Evolutionary conservation across 257 asterid species (phyloP), one percentile per base, ranked within the genome.

Genomic region (Ehretia macrophylla): DNA sequence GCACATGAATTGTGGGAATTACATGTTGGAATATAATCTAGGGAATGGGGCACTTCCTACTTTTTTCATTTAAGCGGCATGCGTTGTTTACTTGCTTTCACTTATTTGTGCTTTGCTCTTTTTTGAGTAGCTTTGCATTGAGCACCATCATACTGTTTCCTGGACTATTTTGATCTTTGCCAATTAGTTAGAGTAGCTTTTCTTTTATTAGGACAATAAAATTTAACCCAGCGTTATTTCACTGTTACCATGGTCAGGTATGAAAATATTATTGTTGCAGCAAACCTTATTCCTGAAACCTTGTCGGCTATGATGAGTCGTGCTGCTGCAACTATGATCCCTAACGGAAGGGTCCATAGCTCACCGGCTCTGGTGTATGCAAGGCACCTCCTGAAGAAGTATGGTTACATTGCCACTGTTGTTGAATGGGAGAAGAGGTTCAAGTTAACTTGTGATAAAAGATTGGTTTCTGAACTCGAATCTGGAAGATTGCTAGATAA

Each of bases 271-370:
- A 79, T 89, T 66, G 87, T 80, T 71, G 90, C 93, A 49, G 87
- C 95, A 32, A 97, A 87, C 74, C 90, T 93, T 67, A 71, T 93
- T 79, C 96, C 96, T 40, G 97, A 87, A 62, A 69, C 77, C 48
- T 79, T 93, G 80, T 78, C 95, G 64, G 91, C 88, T 73, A 67
- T 76, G 61, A 85, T 85, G 96, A 78, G 66, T 68, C 94, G 95
- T 70, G 83, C 85, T 71, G 79, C 85, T 18, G 60, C 82, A 42
- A 71, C 83, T 47, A 71, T 87, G 83, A 80, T 89, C 52, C 82
- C 95, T 51, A 90, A 85, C 39, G 94, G 96, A 66, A 64, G 92
- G 78, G 74, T 83, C 64, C 81, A 94, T 20, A 75, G 87, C 51
- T 86, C 95, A 58, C 84, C 90, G 40, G 68, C 94, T 66, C 71